phyloP scores from a whole-genome alignment of 1,139 yeast genomes.

The Pichia sp. region DNA sequence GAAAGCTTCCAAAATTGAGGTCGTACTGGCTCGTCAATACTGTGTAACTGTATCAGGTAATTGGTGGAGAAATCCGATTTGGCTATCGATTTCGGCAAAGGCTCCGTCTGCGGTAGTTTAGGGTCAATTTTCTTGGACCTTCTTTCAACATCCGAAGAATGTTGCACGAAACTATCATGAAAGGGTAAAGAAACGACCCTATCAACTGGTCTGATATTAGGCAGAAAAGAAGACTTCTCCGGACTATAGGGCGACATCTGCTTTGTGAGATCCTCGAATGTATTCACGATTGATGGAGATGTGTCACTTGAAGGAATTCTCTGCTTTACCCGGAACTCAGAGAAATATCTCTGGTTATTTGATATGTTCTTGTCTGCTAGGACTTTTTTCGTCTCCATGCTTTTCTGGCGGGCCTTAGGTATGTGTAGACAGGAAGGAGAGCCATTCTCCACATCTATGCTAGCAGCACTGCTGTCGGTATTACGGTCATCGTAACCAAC shows the following conservation, averaged over 20 bases:
- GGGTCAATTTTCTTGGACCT: background rate
- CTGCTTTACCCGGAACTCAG: background rate
- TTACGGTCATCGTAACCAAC: background rate
- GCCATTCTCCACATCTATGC: background rate
- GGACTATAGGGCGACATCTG: background rate
- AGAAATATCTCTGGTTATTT: background rate
- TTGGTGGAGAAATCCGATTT: background rate
- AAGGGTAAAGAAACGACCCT: conserved; percentile 30
- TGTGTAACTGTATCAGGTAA: background rate
- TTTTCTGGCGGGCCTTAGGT: background rate
- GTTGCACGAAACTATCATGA: background rate
- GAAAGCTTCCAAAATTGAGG: conserved; percentile 32
- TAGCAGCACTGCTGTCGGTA: background rate
- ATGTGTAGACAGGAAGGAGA: background rate
- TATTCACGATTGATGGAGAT: background rate
- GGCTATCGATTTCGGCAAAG: background rate
- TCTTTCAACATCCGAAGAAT: background rate
- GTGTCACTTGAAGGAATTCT: background rate
- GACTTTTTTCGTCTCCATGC: background rate
- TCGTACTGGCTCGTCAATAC: conserved; percentile 1
- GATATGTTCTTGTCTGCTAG: conserved; percentile 5
- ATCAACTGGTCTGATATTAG: conserved; percentile 25
- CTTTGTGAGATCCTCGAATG: background rate
- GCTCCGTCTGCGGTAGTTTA: conserved; percentile 7
- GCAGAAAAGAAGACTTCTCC: background rate